Evolutionary conservation across 495 filamentous ascomycete species (phyloP), one percentile per base, ranked within the genome.

Genomic region (Echria macrotheca): DNA sequence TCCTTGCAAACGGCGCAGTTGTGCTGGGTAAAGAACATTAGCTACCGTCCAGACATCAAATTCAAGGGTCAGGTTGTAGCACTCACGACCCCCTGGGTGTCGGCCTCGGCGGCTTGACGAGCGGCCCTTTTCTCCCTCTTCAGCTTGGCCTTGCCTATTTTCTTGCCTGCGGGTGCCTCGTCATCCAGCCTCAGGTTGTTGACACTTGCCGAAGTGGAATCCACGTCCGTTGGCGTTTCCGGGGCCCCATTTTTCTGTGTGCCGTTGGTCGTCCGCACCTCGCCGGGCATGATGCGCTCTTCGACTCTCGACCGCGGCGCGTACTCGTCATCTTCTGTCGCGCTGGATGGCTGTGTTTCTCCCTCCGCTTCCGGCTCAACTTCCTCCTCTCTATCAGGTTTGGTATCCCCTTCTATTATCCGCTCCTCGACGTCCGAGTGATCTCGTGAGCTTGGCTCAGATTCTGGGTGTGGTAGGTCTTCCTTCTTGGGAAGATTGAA

Each of bases 141-240:
- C 50, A 85, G 78, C 61, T 91, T 96, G 7, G 93, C 93, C 64
- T 91, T 95, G 19, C 93, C 91, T 2, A 87, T 31, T 55, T 85
- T 89, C 47, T 65, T 73, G 28, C 49, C 53, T 11, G 59, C 45
- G 35, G 5, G 61, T 36, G 3, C 52, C 2, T 46, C 49, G 17
- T 55, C 48, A 24, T 42, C 47, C 15, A 59, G 21, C 7, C 43
- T 41, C 2, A 63, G n/a, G 24, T 54, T 44, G 14, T 32, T 35
- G 21, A 61, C 28, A n/a, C 55, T 53, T 18, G 38, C 44, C 11
- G 51, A 18, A 12, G 36, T 21, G 31, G 47, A 55, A 32, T 55
- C 51, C 14, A 39, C 23, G n/a, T n/a, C n/a, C n/a, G n/a, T n/a
- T n/a, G n/a, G n/a, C n/a, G n/a, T n/a, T 12, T 19, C 37, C 10